These are phyloP conservation scores for Phyllostachys edulis DNA, from an alignment of 176 grass and related monocot genomes.

Conservation along the genomic window DNA sequence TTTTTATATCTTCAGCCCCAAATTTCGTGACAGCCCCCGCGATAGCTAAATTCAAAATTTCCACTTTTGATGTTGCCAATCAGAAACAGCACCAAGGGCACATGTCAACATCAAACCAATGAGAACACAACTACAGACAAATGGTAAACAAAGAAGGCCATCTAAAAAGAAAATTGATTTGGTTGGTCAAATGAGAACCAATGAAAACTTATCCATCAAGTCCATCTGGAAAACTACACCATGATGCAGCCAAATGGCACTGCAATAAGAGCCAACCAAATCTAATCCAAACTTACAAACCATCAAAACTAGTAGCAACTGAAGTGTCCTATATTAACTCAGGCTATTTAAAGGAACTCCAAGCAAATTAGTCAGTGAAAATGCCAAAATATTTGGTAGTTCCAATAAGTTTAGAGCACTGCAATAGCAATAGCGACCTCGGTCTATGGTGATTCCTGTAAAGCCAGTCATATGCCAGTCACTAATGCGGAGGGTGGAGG, in stretches of 20 bases:
- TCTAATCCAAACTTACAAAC: conserved; percentile 25
- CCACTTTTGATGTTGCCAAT: conserved; percentile 16
- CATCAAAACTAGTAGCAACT: background rate
- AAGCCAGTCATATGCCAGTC: background rate
- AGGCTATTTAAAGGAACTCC: background rate
- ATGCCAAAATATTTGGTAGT: background rate
- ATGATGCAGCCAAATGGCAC: background rate
- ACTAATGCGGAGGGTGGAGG: background rate
- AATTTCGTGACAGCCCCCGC: background rate
- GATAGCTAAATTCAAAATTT: background rate
- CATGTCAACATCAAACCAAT: conserved; percentile 33
- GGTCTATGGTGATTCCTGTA: background rate
- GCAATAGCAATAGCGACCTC: background rate
- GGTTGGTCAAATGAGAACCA: conserved; percentile 33
- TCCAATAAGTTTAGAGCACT: background rate
- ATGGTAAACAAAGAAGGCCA: conserved; percentile 12
- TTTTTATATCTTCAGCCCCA: background rate
- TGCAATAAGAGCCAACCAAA: conserved; percentile 23
- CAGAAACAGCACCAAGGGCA: background rate
- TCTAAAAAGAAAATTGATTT: conserved; percentile 15
- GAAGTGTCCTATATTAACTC: background rate
- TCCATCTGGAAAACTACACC: background rate
- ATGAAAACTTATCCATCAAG: conserved; percentile 35
- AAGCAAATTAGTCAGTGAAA: background rate
- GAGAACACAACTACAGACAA: conserved; percentile 13